These are phyloP conservation scores for Yamadazyma conglobata DNA, from an alignment of 1,139 yeast species.

Conservation along the genomic window DNA sequence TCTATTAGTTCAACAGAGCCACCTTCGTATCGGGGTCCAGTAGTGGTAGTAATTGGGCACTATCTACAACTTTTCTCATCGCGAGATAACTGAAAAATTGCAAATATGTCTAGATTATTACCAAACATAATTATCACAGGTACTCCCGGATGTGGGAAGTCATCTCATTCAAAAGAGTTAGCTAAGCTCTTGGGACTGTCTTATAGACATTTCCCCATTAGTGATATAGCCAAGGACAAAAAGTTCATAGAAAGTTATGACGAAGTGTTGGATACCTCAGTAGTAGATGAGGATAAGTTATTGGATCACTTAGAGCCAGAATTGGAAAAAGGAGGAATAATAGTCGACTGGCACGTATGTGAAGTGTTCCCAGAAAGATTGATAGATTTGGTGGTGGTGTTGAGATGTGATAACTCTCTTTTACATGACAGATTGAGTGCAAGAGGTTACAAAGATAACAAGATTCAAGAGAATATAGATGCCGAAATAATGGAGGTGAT, in stretches of 20 bases:
- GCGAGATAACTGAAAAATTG: conserved; percentile 4
- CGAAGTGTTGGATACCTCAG: conserved; percentile 76
- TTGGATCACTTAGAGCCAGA: conserved; percentile 78
- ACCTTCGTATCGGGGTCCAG: too few relatives aligned
- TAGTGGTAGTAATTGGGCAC: too few relatives aligned
- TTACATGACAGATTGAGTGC: conserved; percentile 72
- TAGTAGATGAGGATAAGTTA: conserved; percentile 89
- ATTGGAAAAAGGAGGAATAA: conserved; percentile 76
- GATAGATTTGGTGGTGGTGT: conserved; percentile 87
- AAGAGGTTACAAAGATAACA: conserved; percentile 73
- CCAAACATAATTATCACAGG: conserved; percentile 93
- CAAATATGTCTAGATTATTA: conserved; percentile 29
- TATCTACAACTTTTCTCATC: conserved; percentile 1
- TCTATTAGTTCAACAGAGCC: too few relatives aligned
- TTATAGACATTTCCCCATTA: conserved; percentile 62
- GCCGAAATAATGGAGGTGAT: conserved; percentile 97
- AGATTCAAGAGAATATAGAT: conserved; percentile 87
- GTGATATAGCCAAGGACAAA: conserved; percentile 77
- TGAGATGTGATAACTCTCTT: conserved; percentile 68
- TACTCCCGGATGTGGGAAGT: conserved; percentile 97
- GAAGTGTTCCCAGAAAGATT: conserved; percentile 91
- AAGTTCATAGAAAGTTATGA: conserved; percentile 83
- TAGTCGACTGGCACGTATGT: conserved; percentile 97
- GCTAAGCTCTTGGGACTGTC: conserved; percentile 13
- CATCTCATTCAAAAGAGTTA: conserved; percentile 60